These are phyloP conservation scores for Lablab purpureus DNA, from an alignment of 306 rosid species.

Conservation along the genomic window DNA sequence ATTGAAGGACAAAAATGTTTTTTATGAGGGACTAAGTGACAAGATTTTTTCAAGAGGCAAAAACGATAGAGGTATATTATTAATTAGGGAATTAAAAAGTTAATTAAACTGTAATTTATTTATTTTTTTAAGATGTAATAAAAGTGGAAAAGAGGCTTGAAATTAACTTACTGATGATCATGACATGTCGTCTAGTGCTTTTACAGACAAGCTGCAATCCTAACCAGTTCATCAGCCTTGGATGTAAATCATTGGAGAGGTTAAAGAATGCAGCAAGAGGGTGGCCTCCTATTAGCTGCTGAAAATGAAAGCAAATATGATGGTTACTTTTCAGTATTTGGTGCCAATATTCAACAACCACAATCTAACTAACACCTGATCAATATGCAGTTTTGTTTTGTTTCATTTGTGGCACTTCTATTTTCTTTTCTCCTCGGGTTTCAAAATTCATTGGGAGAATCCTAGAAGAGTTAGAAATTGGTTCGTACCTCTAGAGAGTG, in stretches of 20 bases:
- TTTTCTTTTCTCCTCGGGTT: neutral
- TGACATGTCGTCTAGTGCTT: neutral
- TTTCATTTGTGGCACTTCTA: neutral
- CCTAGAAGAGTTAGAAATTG: neutral
- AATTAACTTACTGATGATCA: constrained; percentile 36
- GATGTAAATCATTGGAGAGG: neutral
- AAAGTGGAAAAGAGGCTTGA: neutral
- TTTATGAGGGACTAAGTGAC: no score
- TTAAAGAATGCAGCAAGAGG: constrained; percentile 65
- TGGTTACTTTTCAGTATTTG: constrained; percentile 36
- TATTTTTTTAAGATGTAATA: neutral
- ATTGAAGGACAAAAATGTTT: neutral
- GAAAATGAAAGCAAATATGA: constrained; percentile 18
- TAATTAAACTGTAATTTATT: neutral
- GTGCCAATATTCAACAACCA: neutral
- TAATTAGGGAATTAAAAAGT: neutral
- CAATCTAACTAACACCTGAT: neutral
- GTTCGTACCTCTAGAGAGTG: neutral
- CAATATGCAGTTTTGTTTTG: constrained; percentile 6
- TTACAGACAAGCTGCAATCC: neutral
- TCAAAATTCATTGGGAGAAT: neutral
- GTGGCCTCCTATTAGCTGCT: constrained; percentile 53
- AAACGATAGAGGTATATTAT: neutral
- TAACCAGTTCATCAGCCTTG: constrained; percentile 3
- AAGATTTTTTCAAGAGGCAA: neutral